Conservation (phyloP, 2,329 filamentous ascomycete species). For the Davidsoniella virescens region DNA sequence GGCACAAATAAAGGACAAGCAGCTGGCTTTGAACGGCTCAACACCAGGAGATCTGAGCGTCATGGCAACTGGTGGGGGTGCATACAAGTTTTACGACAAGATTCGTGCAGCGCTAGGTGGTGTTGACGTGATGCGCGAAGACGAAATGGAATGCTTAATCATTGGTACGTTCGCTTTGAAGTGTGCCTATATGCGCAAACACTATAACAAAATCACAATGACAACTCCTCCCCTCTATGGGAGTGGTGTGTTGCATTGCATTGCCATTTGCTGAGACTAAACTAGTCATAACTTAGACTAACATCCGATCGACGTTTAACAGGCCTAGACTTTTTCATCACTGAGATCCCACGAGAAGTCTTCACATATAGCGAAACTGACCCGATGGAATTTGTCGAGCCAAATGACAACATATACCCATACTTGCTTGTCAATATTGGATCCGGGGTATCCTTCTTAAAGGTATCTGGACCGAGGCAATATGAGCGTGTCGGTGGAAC, state of each 20-base stretch:
- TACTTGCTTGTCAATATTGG: constrained; percentile 98
- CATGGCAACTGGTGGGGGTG: constrained; percentile 90
- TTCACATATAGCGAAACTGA: constrained; percentile 89
- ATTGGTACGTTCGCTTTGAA: constrained; percentile 42
- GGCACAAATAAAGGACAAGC: constrained; percentile 66
- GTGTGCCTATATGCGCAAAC: background rate
- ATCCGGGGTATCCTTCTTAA: constrained; percentile 91
- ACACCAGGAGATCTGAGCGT: constrained; percentile 61
- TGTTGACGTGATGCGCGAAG: constrained; percentile 78
- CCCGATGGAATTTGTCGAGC: constrained; percentile 75
- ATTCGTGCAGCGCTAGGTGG: constrained; percentile 61
- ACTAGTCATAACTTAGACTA: constrained; percentile 4
- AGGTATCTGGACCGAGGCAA: constrained; percentile 75
- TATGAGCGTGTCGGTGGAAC: constrained; percentile 89
- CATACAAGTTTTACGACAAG: constrained; percentile 91
- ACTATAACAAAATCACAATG: no score
- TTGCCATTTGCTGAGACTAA: background rate
- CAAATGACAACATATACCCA: constrained; percentile 71
- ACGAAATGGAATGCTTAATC: constrained; percentile 98
- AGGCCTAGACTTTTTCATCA: constrained; percentile 98
- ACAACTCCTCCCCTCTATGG: background rate
- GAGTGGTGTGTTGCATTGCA: constrained; percentile 4
- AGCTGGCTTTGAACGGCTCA: constrained; percentile 59
- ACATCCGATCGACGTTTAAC: constrained; percentile 11
- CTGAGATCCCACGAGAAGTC: constrained; percentile 89